These are phyloP conservation scores for Sclerotinia sclerotiorum DNA, from an alignment of 2,329 filamentous ascomycete genomes.

Conservation along the genomic window DNA sequence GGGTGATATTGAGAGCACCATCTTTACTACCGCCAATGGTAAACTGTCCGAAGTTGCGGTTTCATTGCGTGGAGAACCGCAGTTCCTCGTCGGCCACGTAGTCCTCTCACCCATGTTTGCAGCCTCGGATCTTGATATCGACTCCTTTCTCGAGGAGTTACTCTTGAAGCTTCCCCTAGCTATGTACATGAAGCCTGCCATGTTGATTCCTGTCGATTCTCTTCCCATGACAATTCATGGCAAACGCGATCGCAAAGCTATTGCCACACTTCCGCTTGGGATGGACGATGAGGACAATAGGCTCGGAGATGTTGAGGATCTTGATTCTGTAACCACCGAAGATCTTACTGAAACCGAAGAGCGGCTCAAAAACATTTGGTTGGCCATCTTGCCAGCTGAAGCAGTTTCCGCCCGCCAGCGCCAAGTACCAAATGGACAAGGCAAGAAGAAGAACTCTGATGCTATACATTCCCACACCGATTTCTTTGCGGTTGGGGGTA, in stretches of 20 bases:
- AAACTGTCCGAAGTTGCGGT: constrained; percentile 38
- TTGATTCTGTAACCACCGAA: too few relatives aligned
- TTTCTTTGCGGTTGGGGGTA: too few relatives aligned
- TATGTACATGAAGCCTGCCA: constrained; percentile 1
- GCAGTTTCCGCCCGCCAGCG: too few relatives aligned
- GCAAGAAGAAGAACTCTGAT: too few relatives aligned
- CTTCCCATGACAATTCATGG: background rate
- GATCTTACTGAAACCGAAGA: too few relatives aligned
- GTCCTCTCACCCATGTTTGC: background rate
- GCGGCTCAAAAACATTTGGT: too few relatives aligned
- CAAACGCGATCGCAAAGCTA: background rate
- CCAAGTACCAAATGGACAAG: too few relatives aligned
- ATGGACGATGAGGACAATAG: too few relatives aligned
- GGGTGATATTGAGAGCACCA: constrained; percentile 43
- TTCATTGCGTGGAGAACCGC: constrained; percentile 22
- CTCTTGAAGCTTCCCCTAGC: background rate
- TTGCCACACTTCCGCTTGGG: background rate
- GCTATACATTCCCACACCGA: too few relatives aligned
- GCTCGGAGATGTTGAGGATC: too few relatives aligned
- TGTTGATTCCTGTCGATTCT: background rate
- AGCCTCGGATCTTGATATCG: background rate
- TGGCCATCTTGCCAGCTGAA: too few relatives aligned
- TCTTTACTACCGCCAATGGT: constrained; percentile 34
- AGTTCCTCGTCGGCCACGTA: background rate
- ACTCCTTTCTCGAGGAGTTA: background rate